A percentile compares a stretch with the other conserved stretches of the same genome.
Evolutionary conservation across 108 stramenopile species (phyloP).

Genomic region (Cylindrotheca fusiformis): DNA sequence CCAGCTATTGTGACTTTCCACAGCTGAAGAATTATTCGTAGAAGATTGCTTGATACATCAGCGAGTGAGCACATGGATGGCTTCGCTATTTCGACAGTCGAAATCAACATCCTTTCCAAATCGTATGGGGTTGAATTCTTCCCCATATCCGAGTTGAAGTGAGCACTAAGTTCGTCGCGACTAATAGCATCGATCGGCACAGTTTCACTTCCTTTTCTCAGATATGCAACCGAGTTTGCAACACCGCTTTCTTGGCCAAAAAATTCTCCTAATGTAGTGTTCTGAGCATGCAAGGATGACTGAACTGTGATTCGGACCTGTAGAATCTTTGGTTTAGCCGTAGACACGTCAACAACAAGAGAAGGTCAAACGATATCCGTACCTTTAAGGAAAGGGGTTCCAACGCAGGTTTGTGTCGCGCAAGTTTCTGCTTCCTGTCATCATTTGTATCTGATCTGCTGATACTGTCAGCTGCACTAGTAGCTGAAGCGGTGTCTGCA

Average conservation of each 20-base stretch:
- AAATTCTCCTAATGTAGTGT: constrained; percentile 55
- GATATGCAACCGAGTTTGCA: constrained; percentile 31
- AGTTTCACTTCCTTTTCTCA: too few relatives aligned
- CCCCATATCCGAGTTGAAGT: neutral
- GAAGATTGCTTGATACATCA: constrained; percentile 48
- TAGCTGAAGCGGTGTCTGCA: constrained; percentile 21
- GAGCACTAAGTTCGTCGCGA: constrained; percentile 21
- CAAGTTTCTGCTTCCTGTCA: constrained; percentile 3
- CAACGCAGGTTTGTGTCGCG: constrained; percentile 1
- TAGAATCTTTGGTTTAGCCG: constrained; percentile 7
- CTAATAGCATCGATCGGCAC: neutral
- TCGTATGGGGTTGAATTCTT: constrained; percentile 26
- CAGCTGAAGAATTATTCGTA: constrained; percentile 55
- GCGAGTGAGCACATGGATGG: constrained; percentile 56
- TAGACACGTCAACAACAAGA: neutral
- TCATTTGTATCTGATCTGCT: constrained; percentile 15
- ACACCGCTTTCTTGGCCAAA: constrained; percentile 41
- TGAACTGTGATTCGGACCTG: constrained; percentile 65
- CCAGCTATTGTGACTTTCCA: constrained; percentile 63
- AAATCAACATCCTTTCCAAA: constrained; percentile 41
- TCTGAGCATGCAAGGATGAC: constrained; percentile 84
- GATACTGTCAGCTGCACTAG: constrained; percentile 26
- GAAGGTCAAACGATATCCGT: neutral
- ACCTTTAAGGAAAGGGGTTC: constrained; percentile 26
- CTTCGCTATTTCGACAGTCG: constrained; percentile 53